These are phyloP conservation scores for Colletotrichum cuscutae DNA, from an alignment of 2,329 filamentous ascomycete genomes.

Conservation along the genomic window DNA sequence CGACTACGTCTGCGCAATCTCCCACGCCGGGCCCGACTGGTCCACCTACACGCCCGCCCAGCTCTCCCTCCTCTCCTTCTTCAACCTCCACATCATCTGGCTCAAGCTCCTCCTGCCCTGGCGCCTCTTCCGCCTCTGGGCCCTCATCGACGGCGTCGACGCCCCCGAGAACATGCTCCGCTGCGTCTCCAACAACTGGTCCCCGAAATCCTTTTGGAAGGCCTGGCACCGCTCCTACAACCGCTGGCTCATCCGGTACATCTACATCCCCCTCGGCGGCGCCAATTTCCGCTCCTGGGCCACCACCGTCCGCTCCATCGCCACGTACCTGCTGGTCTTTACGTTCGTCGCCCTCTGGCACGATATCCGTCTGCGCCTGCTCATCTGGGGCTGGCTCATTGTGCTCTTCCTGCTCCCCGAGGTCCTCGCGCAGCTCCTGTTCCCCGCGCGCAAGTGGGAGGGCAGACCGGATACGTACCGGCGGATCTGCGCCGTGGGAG, in stretches of 20 bases:
- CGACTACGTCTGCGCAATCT: slow-evolving; percentile 93
- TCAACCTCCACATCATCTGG: slow-evolving; percentile 98
- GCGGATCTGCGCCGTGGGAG: slow-evolving; percentile 82
- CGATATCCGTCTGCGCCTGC: slow-evolving; percentile 88
- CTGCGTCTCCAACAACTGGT: slow-evolving; percentile 96
- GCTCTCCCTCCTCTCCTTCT: slow-evolving; percentile 89
- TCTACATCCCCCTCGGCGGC: slow-evolving; percentile 92
- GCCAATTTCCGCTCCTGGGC: slow-evolving; percentile 58
- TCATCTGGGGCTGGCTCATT: slow-evolving; percentile 98
- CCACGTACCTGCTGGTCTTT: slow-evolving; percentile 87
- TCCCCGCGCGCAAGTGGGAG: slow-evolving; percentile 80
- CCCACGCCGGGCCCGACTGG: slow-evolving; percentile 84
- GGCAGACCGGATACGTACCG: slow-evolving; percentile 77
- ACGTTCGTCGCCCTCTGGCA: slow-evolving; percentile 99
- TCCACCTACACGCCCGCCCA: slow-evolving; percentile 85
- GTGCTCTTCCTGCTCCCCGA: slow-evolving; percentile 95
- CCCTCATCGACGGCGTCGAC: slow-evolving; percentile 88
- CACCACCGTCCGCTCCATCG: slow-evolving; percentile 66
- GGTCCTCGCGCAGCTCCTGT: slow-evolving; percentile 75
- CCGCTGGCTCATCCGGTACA: slow-evolving; percentile 92
- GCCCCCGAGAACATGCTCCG: slow-evolving; percentile 98
- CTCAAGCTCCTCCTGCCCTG: slow-evolving; percentile 95
- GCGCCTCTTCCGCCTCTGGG: slow-evolving; percentile 99
- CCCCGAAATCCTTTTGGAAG: slow-evolving; percentile 91
- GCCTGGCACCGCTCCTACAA: slow-evolving; percentile 97